phyloP scores from a whole-genome alignment of 805 yeast species.

The Nakazawaea populi region DNA sequence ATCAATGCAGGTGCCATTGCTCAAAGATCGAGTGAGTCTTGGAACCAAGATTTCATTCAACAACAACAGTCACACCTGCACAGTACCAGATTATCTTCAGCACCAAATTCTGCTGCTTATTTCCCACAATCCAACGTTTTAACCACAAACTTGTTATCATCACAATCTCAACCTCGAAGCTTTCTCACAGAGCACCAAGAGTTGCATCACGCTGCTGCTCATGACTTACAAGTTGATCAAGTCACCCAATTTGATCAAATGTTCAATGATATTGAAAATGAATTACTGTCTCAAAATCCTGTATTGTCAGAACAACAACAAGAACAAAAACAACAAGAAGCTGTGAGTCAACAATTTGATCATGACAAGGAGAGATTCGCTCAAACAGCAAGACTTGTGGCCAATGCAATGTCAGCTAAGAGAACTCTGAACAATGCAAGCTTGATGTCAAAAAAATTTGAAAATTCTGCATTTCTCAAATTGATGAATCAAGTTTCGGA shows the following conservation, averaged over 20 bases:
- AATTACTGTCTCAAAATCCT: constrained; percentile 6
- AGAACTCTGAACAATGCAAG: constrained; percentile 14
- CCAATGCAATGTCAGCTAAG: constrained; percentile 26
- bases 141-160: not conserved
- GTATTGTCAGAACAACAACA: too few relatives aligned
- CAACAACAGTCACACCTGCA: not conserved
- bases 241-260: constrained; percentile 18
- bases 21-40: not conserved
- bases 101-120: constrained; percentile 1
- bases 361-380: constrained; percentile 30
- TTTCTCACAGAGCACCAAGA: constrained; percentile 7
- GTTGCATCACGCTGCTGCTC: constrained; percentile 1
- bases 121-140: not conserved
- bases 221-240: constrained; percentile 1
- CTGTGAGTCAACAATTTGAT: not conserved
- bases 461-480: constrained; percentile 33
- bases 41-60: not conserved
- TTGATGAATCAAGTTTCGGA: constrained; percentile 33
- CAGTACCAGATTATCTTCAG: not conserved
- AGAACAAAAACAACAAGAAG: constrained; percentile 1
- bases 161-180: not conserved
- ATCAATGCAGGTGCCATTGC: not conserved
- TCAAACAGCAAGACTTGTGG: constrained; percentile 31
- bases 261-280: constrained; percentile 23
- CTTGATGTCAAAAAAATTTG: constrained; percentile 29